A percentile compares a stretch with the other conserved stretches of the same genome.
phyloP scores from a whole-genome alignment of 805 yeast genomes.

The Lipomyces starkeyi region DNA sequence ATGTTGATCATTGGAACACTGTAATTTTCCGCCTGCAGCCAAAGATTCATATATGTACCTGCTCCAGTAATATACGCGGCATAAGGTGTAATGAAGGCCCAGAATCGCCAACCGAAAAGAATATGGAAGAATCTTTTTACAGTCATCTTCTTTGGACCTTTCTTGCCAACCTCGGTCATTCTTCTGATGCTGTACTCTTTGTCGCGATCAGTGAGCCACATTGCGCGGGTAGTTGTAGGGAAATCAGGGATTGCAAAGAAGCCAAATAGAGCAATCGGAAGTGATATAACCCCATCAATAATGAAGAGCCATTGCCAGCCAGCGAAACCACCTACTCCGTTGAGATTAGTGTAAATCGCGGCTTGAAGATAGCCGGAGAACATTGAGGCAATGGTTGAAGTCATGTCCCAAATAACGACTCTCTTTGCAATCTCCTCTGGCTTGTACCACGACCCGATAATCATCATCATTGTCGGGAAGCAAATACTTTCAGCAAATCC shows the following conservation, averaged over 20 bases:
- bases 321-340: constrained; percentile 51
- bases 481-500: constrained; percentile 47
- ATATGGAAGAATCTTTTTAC: constrained; percentile 23
- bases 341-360: constrained; percentile 53
- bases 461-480: constrained; percentile 51
- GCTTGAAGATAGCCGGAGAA: constrained; percentile 54
- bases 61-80: constrained; percentile 33
- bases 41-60: constrained; percentile 38
- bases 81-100: constrained; percentile 30
- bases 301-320: constrained; percentile 73
- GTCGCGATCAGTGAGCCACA: constrained; percentile 13
- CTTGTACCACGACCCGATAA: constrained; percentile 51
- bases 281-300: constrained; percentile 60
- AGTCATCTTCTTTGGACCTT: constrained; percentile 31
- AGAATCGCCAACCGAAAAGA: constrained; percentile 31
- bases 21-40: constrained; percentile 43
- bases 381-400: constrained; percentile 51
- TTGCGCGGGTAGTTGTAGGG: constrained; percentile 17
- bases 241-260: constrained; percentile 35
- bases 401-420: constrained; percentile 50
- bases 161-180: constrained; percentile 25
- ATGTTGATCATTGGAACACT: constrained; percentile 43
- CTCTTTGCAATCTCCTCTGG: constrained; percentile 53
- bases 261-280: constrained; percentile 49
- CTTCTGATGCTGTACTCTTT: constrained; percentile 17